phyloP scores from a whole-genome alignment of 129 eudicot genomes.

The Flaveria trinervia region DNA sequence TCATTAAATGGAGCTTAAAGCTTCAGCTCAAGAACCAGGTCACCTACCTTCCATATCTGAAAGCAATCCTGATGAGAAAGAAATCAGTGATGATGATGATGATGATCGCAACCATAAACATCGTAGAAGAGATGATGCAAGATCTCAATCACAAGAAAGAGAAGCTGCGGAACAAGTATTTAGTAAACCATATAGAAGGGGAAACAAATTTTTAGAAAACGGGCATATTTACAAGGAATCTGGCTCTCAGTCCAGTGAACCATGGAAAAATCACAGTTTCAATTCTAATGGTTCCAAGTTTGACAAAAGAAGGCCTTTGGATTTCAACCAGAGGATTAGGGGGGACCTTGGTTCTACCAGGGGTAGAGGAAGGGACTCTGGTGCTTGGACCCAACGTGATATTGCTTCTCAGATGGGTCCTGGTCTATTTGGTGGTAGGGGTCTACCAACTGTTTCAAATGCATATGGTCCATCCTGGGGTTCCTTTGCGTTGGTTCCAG shows the following conservation, averaged over 20 bases:
- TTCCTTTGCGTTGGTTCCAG: slow-evolving; percentile 81
- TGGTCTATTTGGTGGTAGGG: slow-evolving; percentile 71
- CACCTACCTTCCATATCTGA: slow-evolving; percentile 60
- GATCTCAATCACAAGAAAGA: slow-evolving; percentile 73
- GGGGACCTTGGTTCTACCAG: slow-evolving; percentile 67
- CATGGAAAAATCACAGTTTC: slow-evolving; percentile 44
- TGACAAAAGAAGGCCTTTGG: slow-evolving; percentile 69
- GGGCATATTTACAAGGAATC: slow-evolving; percentile 57
- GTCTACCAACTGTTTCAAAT: slow-evolving; percentile 72
- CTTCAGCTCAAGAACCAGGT: slow-evolving; percentile 53
- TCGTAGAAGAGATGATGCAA: slow-evolving; percentile 72
- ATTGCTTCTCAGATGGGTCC: slow-evolving; percentile 66
- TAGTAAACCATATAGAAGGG: slow-evolving; percentile 61
- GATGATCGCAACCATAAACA: slow-evolving; percentile 99
- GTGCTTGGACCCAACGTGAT: slow-evolving; percentile 67
- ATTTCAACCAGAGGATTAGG: slow-evolving; percentile 55
- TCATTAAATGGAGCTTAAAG: slow-evolving; percentile 66
- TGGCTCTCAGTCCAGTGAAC: slow-evolving; percentile 56
- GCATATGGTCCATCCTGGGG: slow-evolving; percentile 72
- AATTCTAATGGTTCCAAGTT: slow-evolving; percentile 47
- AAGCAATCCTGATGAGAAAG: slow-evolving; percentile 84
- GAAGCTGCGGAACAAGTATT: slow-evolving; percentile 61
- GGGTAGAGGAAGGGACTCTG: slow-evolving; percentile 78
- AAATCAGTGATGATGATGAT: slow-evolving; percentile 92
- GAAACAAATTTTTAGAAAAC: slow-evolving; percentile 65